These are phyloP conservation scores for Leptosphaerulina australis DNA, from an alignment of 2,329 filamentous ascomycete genomes.

Conservation along the genomic window DNA sequence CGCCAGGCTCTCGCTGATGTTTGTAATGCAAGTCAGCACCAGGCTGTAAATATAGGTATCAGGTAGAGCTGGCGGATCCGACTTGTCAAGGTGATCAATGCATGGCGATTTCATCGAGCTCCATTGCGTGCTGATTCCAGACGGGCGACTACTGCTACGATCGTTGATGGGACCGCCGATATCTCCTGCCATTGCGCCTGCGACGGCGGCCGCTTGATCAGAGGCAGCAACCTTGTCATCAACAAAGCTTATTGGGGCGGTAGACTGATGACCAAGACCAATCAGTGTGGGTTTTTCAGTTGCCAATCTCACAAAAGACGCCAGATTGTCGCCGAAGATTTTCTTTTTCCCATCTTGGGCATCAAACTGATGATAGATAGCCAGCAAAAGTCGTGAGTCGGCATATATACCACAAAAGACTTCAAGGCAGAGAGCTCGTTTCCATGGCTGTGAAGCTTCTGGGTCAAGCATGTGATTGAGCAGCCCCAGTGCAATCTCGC, in stretches of 20 bases:
- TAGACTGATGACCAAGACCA: constrained; percentile 86
- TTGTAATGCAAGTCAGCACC: constrained; percentile 85
- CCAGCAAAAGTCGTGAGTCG: constrained; percentile 76
- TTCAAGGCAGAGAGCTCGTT: constrained; percentile 87
- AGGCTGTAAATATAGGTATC: constrained; percentile 95
- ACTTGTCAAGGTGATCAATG: constrained; percentile 93
- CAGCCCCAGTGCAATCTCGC: constrained; percentile 79
- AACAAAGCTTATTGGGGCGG: constrained; percentile 70
- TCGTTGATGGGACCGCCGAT: constrained; percentile 73
- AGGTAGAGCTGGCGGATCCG: constrained; percentile 78
- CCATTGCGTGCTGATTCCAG: constrained; percentile 90
- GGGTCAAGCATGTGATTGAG: constrained; percentile 88
- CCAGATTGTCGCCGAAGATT: constrained; percentile 81
- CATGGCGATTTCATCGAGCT: constrained; percentile 85
- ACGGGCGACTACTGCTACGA: constrained; percentile 65
- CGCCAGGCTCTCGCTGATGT: constrained; percentile 87
- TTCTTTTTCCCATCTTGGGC: constrained; percentile 71
- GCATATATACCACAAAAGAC: constrained; percentile 85
- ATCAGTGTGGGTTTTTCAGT: constrained; percentile 90
- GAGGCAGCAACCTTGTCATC: constrained; percentile 64
- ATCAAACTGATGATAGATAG: constrained; percentile 83
- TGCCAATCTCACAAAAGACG: constrained; percentile 87
- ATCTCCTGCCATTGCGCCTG: constrained; percentile 83
- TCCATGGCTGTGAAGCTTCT: constrained; percentile 79
- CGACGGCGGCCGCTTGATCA: constrained; percentile 88